Conservation (phyloP, 2,329 filamentous ascomycete species). For the Curvularia lunata region DNA sequence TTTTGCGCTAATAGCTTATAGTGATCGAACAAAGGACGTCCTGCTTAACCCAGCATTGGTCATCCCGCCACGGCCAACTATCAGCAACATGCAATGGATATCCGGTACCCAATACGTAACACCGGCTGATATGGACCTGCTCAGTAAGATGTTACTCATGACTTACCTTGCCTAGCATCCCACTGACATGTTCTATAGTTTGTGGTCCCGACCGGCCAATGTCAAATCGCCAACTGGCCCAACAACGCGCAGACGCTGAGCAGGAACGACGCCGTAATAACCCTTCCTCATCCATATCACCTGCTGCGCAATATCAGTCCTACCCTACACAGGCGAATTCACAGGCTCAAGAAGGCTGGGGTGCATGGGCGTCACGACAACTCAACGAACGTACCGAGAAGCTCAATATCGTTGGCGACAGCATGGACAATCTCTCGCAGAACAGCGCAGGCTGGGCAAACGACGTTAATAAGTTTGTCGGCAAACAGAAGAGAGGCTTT, state of each 20-base stretch:
- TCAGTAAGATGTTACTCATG: slow-evolving; percentile 59
- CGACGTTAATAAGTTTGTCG: slow-evolving; percentile 86
- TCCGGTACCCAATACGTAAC: slow-evolving; percentile 92
- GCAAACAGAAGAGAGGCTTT: slow-evolving; percentile 84
- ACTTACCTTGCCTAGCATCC: neutral
- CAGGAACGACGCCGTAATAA: slow-evolving; percentile 53
- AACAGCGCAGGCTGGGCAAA: slow-evolving; percentile 84
- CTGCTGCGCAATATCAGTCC: slow-evolving; percentile 32
- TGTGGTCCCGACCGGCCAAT: slow-evolving; percentile 87
- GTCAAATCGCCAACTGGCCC: slow-evolving; percentile 85
- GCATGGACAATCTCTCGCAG: slow-evolving; percentile 80
- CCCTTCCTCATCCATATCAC: slow-evolving; percentile 43
- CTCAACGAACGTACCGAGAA: slow-evolving; percentile 91
- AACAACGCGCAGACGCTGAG: slow-evolving; percentile 75
- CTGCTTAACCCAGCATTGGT: slow-evolving; percentile 78
- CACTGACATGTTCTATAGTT: slow-evolving; percentile 53
- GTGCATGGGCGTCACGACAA: slow-evolving; percentile 83
- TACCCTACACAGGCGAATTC: slow-evolving; percentile 24
- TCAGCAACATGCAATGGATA: slow-evolving; percentile 96
- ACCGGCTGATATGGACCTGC: slow-evolving; percentile 82
- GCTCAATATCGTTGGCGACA: slow-evolving; percentile 80
- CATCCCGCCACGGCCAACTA: slow-evolving; percentile 83
- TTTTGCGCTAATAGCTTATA: slow-evolving; percentile 30
- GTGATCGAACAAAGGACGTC: slow-evolving; percentile 66
- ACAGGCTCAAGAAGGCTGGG: slow-evolving; percentile 60